These are phyloP conservation scores for Elaeis guineensis DNA, from an alignment of 176 grass and related monocot species.

Conservation along the genomic window DNA sequence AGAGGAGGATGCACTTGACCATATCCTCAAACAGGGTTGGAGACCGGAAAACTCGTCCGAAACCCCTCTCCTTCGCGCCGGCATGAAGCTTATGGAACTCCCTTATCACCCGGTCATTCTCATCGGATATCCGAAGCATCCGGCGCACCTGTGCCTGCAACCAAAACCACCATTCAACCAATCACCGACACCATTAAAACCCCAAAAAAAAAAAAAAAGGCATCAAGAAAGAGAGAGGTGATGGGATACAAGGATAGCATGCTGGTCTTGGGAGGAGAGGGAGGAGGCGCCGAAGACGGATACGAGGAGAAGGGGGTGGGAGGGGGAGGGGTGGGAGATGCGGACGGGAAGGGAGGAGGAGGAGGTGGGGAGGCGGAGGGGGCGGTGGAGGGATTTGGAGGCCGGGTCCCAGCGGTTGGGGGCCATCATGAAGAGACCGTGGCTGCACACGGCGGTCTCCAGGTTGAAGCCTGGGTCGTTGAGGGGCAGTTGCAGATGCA, in stretches of 20 bases:
- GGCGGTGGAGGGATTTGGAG: slow-evolving; percentile 45
- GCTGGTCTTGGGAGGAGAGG: slow-evolving; percentile 38
- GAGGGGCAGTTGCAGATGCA: slow-evolving; percentile 26
- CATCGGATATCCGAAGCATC: slow-evolving; percentile 59
- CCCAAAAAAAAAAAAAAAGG: not conserved
- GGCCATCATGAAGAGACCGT: slow-evolving; percentile 90
- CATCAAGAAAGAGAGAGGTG: not conserved
- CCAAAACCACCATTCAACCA: not conserved
- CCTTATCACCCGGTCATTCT: slow-evolving; percentile 23
- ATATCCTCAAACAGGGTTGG: slow-evolving; percentile 79
- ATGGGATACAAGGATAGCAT: slow-evolving; percentile 35
- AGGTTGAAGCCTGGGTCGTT: slow-evolving; percentile 36
- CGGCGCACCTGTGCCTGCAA: slow-evolving; percentile 58
- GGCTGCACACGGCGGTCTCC: slow-evolving; percentile 73
- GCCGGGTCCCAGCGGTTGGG: slow-evolving; percentile 69
- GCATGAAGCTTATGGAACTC: slow-evolving; percentile 57
- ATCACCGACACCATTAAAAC: not conserved
- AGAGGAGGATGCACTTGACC: slow-evolving; percentile 88
- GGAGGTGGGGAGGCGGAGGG: slow-evolving; percentile 53
- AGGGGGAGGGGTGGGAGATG: slow-evolving; percentile 41
- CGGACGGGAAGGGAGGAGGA: slow-evolving; percentile 25
- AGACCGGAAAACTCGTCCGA: slow-evolving; percentile 64
- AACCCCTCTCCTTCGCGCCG: slow-evolving; percentile 34
- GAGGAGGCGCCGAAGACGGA: slow-evolving; percentile 31
- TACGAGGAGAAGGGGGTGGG: slow-evolving; percentile 29